These are phyloP conservation scores for Cucurbita maxima DNA, from an alignment of 306 rosid species.

Conservation along the genomic window DNA sequence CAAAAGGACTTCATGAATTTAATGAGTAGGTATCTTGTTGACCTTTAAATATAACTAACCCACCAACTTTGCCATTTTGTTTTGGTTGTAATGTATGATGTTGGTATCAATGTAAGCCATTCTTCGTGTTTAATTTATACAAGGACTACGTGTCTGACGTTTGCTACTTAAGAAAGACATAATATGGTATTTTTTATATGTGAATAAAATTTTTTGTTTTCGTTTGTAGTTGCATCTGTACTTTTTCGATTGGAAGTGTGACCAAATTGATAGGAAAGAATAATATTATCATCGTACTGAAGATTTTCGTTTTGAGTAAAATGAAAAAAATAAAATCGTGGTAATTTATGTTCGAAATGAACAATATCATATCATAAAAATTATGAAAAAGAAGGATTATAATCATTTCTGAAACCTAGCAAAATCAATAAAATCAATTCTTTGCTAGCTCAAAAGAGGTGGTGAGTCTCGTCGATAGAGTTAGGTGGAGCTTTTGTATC, in stretches of 20 bases:
- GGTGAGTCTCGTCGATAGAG: no score
- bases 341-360: no score
- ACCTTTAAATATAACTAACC: conserved; percentile 14
- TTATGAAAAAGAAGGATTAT: no score
- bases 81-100: background rate
- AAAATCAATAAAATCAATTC: no score
- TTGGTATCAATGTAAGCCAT: background rate
- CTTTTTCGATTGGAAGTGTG: background rate
- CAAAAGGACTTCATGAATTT: background rate
- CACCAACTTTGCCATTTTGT: conserved; percentile 14
- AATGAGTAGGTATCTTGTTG: conserved; percentile 19
- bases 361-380: no score
- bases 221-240: background rate
- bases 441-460: no score
- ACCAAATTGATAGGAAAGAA: no score
- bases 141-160: background rate
- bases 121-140: background rate
- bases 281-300: no score
- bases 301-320: no score
- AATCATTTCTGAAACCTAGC: no score
- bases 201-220: background rate
- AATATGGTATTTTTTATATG: background rate
- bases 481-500: no score
- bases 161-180: background rate
- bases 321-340: no score